Base-by-base conservation (phyloP, 441 rosid species). In the Euphorbia celastroides region DNA sequence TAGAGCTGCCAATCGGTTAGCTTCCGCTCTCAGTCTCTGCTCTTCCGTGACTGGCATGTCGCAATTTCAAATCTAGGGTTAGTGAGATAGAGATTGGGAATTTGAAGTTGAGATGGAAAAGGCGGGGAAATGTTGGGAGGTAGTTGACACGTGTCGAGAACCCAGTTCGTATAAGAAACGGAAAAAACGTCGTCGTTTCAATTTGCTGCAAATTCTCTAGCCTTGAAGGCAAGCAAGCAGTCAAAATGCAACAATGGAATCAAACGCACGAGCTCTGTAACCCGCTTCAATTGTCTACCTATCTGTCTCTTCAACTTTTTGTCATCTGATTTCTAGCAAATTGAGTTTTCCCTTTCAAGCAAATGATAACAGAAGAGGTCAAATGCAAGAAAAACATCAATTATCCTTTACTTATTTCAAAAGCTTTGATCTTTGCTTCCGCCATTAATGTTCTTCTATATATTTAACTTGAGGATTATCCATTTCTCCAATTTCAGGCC, bases 41-140 rank as follows among this genome's bases (percentile, higher is more conserved):
- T 84, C 95, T 42, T 87, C 87, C 0, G 87, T 82, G 59, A 81
- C 58, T 65, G 73, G 81, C 92, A 88, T 86, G 46, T 69, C 60
- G 48, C 31, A 64, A 57, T 67, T 70, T 25, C n/a, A 9, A 20
- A 20, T 36, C n/a, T 68, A 54, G 77, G 84, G 82, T 36, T 76
- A 75, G 17, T 10, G 46, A n/a, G 14, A 7, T 14, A 11, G 51
- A 12, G 57, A 61, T 30, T 44, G 27, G 26, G 30, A 16, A 0
- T 55, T 31, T 20, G 67, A 52, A 61, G 44, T 20, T 26, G 9
- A 27, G 25, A 6, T 0, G 22, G 6, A 42, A 25, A 63, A 32
- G 70, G 71, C 67, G 67, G 67, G 67, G 48, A 61, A 57, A 44
- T 34, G 50, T 44, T 44, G 2, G 1, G 50, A 1, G 60, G 54